phyloP scores from a whole-genome alignment of 176 grass and related monocot genomes.

The Pontederia paniculata region DNA sequence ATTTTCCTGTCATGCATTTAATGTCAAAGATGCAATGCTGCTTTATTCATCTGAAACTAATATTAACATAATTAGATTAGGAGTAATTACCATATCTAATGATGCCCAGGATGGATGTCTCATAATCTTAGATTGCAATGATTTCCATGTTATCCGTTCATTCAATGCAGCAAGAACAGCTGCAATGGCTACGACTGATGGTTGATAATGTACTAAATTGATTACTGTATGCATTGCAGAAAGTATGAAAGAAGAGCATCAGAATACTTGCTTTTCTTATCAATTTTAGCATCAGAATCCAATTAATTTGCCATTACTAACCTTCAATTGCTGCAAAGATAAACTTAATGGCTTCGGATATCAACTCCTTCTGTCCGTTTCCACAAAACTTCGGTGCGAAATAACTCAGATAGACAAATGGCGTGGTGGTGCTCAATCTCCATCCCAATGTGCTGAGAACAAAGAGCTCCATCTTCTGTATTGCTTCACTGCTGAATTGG shows the following conservation, averaged over 20 bases:
- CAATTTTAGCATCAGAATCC: not conserved
- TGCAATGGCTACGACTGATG: constrained; percentile 56
- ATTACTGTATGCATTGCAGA: constrained; percentile 46
- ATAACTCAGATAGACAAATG: constrained; percentile 62
- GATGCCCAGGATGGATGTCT: constrained; percentile 30
- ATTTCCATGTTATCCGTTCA: constrained; percentile 19
- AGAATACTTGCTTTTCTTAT: not conserved
- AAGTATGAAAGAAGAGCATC: not conserved
- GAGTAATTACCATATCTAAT: constrained; percentile 54
- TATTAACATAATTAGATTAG: not conserved
- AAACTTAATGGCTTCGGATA: constrained; percentile 36
- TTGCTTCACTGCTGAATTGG: constrained; percentile 30
- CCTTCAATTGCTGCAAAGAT: constrained; percentile 51
- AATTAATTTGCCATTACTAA: not conserved
- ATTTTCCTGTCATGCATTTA: constrained; percentile 45
- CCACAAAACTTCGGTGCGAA: constrained; percentile 39
- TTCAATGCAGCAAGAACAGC: constrained; percentile 40
- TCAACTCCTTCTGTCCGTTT: constrained; percentile 28
- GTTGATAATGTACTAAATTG: constrained; percentile 41
- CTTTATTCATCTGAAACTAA: not conserved
- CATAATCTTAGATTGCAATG: constrained; percentile 39
- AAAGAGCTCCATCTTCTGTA: constrained; percentile 77
- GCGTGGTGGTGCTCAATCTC: constrained; percentile 55
- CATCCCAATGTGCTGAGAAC: constrained; percentile 52
- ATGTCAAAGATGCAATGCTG: not conserved